Evolutionary conservation across 176 grass and related monocot species (phyloP).

Genomic region (Paspalum vaginatum): DNA sequence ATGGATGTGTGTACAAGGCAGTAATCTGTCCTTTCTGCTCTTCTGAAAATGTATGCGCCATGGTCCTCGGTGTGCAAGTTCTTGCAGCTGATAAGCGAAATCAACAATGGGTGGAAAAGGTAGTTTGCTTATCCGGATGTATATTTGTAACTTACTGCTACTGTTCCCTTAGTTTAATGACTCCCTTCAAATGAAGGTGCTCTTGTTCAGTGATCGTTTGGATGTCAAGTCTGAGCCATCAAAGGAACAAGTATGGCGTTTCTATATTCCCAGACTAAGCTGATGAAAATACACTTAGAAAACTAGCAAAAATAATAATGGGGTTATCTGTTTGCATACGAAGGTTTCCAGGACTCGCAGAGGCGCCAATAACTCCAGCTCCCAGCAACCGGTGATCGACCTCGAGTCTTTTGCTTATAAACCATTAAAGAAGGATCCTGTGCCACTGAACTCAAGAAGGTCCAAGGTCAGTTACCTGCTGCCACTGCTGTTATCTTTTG

Average conservation of each 20-base stretch:
- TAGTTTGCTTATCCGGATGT: slow-evolving; percentile 39
- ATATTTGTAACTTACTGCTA: slow-evolving; percentile 27
- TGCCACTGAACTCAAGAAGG: slow-evolving; percentile 45
- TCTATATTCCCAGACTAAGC: slow-evolving; percentile 4
- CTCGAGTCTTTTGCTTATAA: slow-evolving; percentile 61
- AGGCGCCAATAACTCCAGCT: not conserved
- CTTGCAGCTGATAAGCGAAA: slow-evolving; percentile 78
- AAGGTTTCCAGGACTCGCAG: slow-evolving; percentile 32
- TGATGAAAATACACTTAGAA: not conserved
- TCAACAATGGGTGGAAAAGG: slow-evolving; percentile 61
- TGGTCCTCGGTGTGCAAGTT: slow-evolving; percentile 64
- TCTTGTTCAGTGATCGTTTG: slow-evolving; percentile 74
- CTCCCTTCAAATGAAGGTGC: slow-evolving; percentile 56
- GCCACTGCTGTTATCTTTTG: slow-evolving; percentile 22
- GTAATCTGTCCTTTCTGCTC: slow-evolving; percentile 63
- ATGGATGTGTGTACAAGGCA: slow-evolving; percentile 83
- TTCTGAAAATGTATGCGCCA: slow-evolving; percentile 32
- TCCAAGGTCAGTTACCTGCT: slow-evolving; percentile 65
- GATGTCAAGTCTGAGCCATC: slow-evolving; percentile 50
- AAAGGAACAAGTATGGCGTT: slow-evolving; percentile 55
- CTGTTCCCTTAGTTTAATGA: not conserved
- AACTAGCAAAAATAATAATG: slow-evolving; percentile 24
- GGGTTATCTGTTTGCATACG: slow-evolving; percentile 24
- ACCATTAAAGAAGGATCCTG: slow-evolving; percentile 43
- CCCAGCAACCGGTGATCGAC: slow-evolving; percentile 30